Evolutionary conservation across 2,329 filamentous ascomycete genomes (phyloP), one percentile per base, ranked within the genome.

Genomic region (Canariomyces notabilis): DNA sequence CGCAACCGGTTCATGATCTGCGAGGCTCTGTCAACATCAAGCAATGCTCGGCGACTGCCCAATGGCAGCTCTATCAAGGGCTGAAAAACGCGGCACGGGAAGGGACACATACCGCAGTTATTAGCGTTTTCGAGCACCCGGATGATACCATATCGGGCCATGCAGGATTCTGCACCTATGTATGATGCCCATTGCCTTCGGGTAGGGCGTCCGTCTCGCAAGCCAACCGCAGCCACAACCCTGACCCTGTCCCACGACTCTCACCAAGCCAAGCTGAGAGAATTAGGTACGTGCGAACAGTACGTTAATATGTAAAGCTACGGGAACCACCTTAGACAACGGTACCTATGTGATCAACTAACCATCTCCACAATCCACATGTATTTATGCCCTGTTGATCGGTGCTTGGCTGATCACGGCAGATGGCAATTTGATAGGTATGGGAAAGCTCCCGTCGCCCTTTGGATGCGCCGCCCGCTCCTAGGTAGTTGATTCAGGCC

Each of bases 141-240:
- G 48, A 43, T 51, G 46, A 43, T 48, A 51, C 51, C 51, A 48
- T 40, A 46, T 36, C 31, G 29, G 37, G 43, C 43, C 29, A 37
- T 39, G 41, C 26, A 37, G 32, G 8, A 37, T 23, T 34, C 35
- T 37, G 20, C 41, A 15, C 29, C n/a, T 8, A 34, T n/a, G n/a
- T n/a, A n/a, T n/a, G n/a, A n/a, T n/a, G n/a, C n/a, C 5, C 21
- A 21, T 15, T n/a, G 37, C 34, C 21, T 37, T 11, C 15, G 31
- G 7, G 31, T 16, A 31, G 20, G 11, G 20, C 23, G 33, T 18
- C 12, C 22, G 33, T 22, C 39, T 35, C 26, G 33, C 22, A 37
- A n/a, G 26, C 34, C 9, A 34, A 31, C 39, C 26, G 34, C 33
- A 33, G 37, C 31, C 37, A 15, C 26, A 21, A 39, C 5, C 26